Percentiles rank a stretch among this genome's conserved stretches.
These are phyloP conservation scores for Urtica urens DNA, from an alignment of 306 rosid genomes.

Conservation along the genomic window DNA sequence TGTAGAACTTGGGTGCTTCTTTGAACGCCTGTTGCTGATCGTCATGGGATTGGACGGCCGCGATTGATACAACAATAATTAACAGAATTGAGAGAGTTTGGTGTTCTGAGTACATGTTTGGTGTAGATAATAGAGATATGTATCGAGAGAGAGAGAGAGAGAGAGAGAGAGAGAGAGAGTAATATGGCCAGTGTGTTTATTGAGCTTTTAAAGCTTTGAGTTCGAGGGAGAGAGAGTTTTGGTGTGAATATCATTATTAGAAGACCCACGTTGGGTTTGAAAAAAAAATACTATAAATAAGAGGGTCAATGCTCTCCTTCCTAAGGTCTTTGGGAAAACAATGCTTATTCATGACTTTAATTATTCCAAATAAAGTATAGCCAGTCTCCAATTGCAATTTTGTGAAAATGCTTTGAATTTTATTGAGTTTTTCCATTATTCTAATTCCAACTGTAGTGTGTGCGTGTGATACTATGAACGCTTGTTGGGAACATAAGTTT, in stretches of 20 bases:
- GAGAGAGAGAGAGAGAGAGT: not conserved
- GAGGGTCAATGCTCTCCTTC: slow-evolving; percentile 21
- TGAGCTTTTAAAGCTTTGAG: not conserved
- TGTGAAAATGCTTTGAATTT: too few relatives aligned
- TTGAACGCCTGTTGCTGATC: slow-evolving; percentile 32
- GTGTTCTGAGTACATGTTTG: not conserved
- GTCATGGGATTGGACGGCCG: slow-evolving; percentile 15
- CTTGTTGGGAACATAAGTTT: too few relatives aligned
- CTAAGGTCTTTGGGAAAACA: not conserved
- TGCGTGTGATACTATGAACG: too few relatives aligned
- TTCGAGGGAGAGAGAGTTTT: slow-evolving; percentile 6
- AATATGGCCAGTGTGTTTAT: not conserved
- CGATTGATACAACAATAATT: not conserved
- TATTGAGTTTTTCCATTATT: too few relatives aligned
- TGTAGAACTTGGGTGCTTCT: slow-evolving; percentile 90
- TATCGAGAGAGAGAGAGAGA: not conserved
- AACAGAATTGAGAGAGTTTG: not conserved
- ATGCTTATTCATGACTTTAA: not conserved
- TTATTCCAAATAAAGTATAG: not conserved
- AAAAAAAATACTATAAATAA: not conserved
- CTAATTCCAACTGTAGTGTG: too few relatives aligned
- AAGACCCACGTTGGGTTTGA: slow-evolving; percentile 13
- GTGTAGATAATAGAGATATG: too few relatives aligned
- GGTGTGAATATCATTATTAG: slow-evolving; percentile 12
- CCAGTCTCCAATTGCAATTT: not conserved